Evolutionary conservation across 306 rosid species (phyloP).

Genomic region (Trifolium fragiferum): DNA sequence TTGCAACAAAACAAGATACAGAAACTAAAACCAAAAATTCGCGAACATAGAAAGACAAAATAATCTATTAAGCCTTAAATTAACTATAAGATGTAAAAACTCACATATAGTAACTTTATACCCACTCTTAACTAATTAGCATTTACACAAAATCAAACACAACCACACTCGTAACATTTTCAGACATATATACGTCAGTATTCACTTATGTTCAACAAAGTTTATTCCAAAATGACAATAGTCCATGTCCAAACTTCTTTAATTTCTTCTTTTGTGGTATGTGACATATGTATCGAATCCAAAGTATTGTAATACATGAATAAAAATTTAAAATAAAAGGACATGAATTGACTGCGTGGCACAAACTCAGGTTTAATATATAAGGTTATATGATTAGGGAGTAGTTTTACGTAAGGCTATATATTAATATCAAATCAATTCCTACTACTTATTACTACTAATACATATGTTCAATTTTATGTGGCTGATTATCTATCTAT

Average conservation of each 20-base stretch:
- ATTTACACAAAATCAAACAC: not conserved
- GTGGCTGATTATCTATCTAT: slow-evolving; percentile 3
- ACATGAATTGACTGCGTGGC: not conserved
- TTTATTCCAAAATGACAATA: not conserved
- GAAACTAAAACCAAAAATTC: too few relatives aligned
- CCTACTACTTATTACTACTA: not conserved
- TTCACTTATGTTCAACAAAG: slow-evolving; percentile 18
- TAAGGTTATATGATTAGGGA: not conserved
- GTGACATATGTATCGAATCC: slow-evolving; percentile 3
- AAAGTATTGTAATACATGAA: not conserved
- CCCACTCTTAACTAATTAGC: not conserved
- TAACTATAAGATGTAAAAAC: too few relatives aligned
- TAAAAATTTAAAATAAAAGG: not conserved
- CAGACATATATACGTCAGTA: not conserved
- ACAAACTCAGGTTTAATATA: too few relatives aligned
- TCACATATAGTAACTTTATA: too few relatives aligned
- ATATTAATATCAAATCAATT: not conserved
- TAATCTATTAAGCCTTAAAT: too few relatives aligned
- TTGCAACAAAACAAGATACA: too few relatives aligned
- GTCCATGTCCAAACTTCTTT: not conserved
- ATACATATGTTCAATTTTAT: not conserved
- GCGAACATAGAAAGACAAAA: too few relatives aligned
- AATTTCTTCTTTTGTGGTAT: not conserved
- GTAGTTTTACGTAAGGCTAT: slow-evolving; percentile 1
- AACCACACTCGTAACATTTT: not conserved